phyloP scores from a whole-genome alignment of 2,329 filamentous ascomycete species.

The Fusarium multiceps region DNA sequence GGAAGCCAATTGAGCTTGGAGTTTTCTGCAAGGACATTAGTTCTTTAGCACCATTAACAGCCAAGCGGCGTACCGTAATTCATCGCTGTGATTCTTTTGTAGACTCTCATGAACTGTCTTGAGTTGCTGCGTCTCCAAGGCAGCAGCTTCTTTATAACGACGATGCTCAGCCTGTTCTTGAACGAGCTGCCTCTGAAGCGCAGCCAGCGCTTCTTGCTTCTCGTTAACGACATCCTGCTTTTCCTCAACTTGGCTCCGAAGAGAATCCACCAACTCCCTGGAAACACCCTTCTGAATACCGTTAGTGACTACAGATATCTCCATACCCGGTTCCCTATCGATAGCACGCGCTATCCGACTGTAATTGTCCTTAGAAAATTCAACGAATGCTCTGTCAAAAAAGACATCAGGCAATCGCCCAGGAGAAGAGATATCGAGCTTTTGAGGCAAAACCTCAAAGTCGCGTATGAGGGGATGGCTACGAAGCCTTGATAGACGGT shows the following conservation, averaged over 20 bases:
- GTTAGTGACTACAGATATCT: slow-evolving; percentile 83
- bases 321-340: slow-evolving; percentile 88
- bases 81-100: slow-evolving; percentile 75
- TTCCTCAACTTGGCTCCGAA: slow-evolving; percentile 81
- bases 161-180: slow-evolving; percentile 80
- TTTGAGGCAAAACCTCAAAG: slow-evolving; percentile 86
- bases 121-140: slow-evolving; percentile 56
- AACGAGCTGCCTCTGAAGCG: slow-evolving; percentile 67
- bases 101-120: slow-evolving; percentile 77
- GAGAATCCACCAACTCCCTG: slow-evolving; percentile 88
- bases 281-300: slow-evolving; percentile 90
- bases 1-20: slow-evolving; percentile 47
- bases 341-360: slow-evolving; percentile 85
- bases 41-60: neutral
- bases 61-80: slow-evolving; percentile 62
- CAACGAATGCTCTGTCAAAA: slow-evolving; percentile 87
- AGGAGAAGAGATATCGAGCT: slow-evolving; percentile 59
- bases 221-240: slow-evolving; percentile 67
- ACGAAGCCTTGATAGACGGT: slow-evolving; percentile 81
- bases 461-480: slow-evolving; percentile 84
- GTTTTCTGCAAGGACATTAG: slow-evolving; percentile 43
- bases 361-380: slow-evolving; percentile 97
- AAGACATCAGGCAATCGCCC: slow-evolving; percentile 79
- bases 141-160: slow-evolving; percentile 67
- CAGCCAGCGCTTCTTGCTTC: slow-evolving; percentile 57